Percentiles rank a stretch among this genome's conserved stretches.
Evolutionary conservation across 2,329 filamentous ascomycete genomes (phyloP).

Genomic region (Microdochium trichocladiopsis): DNA sequence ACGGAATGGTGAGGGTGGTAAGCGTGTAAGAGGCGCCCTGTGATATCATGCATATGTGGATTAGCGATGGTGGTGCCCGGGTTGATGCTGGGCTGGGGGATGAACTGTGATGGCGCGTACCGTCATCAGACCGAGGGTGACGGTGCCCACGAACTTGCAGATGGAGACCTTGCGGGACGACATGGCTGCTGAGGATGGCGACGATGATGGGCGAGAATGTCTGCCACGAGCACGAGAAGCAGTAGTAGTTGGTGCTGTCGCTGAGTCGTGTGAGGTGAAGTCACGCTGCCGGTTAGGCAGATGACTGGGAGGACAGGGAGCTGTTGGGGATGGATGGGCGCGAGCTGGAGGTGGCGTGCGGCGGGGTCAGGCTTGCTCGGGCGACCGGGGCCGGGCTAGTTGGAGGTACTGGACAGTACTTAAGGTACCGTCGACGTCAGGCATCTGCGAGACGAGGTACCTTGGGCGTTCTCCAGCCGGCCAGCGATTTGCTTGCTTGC

Average conservation of each 20-base stretch:
- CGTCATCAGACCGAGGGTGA: constrained; percentile 81
- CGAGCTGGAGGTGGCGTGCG: neutral
- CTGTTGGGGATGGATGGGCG: neutral
- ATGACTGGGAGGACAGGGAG: neutral
- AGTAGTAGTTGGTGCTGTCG: neutral
- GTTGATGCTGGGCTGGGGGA: neutral
- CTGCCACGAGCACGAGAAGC: neutral
- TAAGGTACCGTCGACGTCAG: neutral
- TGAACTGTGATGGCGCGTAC: constrained; percentile 31
- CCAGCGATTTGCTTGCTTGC: neutral
- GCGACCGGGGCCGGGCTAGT: too few relatives aligned
- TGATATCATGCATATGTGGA: constrained; percentile 6
- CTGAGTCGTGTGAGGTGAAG: neutral
- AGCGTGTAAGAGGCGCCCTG: constrained; percentile 88
- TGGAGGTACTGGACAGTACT: too few relatives aligned
- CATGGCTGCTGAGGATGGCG: constrained; percentile 37
- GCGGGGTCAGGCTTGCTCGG: too few relatives aligned
- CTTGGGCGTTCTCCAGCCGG: neutral
- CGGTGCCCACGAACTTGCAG: constrained; percentile 88
- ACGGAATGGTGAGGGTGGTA: constrained; percentile 69
- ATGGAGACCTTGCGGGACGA: constrained; percentile 63
- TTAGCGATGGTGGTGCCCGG: neutral
- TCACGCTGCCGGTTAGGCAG: neutral
- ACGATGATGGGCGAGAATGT: neutral
- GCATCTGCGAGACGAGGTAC: neutral